Evolutionary conservation across 129 eudicot genomes (phyloP).

Genomic region (Flaveria brownii): DNA sequence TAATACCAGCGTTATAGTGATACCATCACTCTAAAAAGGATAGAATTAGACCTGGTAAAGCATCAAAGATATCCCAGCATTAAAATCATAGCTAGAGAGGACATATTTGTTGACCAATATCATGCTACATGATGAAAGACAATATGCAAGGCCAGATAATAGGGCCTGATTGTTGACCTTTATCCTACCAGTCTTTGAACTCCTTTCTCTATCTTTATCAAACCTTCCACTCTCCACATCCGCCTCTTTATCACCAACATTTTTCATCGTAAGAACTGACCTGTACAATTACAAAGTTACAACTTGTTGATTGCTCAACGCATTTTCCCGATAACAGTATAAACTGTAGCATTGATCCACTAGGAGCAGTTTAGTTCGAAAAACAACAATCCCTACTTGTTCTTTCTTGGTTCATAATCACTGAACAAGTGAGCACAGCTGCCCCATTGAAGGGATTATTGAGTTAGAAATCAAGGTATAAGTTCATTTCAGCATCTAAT

Average conservation of each 20-base stretch:
- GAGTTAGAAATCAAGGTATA: not conserved
- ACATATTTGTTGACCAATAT: conserved; percentile 91
- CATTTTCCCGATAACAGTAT: not conserved
- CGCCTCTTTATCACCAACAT: conserved; percentile 44
- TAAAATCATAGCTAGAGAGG: conserved; percentile 93
- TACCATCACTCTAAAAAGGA: not conserved
- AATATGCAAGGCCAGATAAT: conserved; percentile 85
- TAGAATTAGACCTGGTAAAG: conserved; percentile 76
- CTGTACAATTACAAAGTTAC: conserved; percentile 35
- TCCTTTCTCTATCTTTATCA: conserved; percentile 59
- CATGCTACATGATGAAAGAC: conserved; percentile 96
- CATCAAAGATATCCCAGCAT: conserved; percentile 98
- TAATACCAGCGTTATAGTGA: not conserved
- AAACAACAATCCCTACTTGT: conserved; percentile 18
- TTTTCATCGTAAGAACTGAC: conserved; percentile 52
- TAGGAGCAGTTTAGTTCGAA: not conserved
- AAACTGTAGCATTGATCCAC: conserved; percentile 9
- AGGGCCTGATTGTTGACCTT: conserved; percentile 68
- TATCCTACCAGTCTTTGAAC: conserved; percentile 44
- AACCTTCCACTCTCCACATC: conserved; percentile 76
- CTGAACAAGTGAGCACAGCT: not conserved
- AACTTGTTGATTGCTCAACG: not conserved
- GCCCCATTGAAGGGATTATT: no score
- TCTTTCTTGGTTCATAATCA: not conserved
- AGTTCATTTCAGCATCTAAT: not conserved